phyloP scores from a whole-genome alignment of 768 basidiomycete genomes.

The Tulasnella sp. region DNA sequence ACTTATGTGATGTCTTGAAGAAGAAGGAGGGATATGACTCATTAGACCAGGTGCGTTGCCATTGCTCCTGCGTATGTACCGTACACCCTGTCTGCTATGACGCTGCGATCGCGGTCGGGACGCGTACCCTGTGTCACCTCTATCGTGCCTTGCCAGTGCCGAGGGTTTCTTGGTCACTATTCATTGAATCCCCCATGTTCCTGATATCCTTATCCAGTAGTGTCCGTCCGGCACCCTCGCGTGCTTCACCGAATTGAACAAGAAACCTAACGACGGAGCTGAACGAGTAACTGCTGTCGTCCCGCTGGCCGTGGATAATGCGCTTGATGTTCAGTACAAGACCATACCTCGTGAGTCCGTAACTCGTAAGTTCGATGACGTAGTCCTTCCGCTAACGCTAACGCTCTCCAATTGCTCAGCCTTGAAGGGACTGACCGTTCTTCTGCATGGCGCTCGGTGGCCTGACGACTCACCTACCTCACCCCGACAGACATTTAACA shows the following conservation, averaged over 20 bases:
- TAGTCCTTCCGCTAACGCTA: background rate
- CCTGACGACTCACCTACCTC: conserved; percentile 38
- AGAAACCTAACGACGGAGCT: conserved; percentile 35
- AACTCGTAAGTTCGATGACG: background rate
- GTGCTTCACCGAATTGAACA: conserved; percentile 59
- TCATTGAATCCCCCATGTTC: background rate
- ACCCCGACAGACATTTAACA: conserved; percentile 45
- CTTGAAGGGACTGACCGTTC: conserved; percentile 42
- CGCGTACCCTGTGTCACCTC: too few species aligned
- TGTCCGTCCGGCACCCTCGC: conserved; percentile 58
- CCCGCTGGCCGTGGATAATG: conserved; percentile 44
- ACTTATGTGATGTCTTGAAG: conserved; percentile 54
- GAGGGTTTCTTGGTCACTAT: background rate
- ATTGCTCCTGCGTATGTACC: background rate
- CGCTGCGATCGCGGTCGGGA: background rate
- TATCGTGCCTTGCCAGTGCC: too few species aligned
- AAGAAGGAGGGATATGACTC: conserved; percentile 35
- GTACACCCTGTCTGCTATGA: too few species aligned
- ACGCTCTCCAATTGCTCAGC: conserved; percentile 31
- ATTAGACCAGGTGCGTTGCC: conserved; percentile 55
- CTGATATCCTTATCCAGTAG: conserved; percentile 29
- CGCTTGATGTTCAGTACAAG: conserved; percentile 23
- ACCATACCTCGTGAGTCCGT: conserved; percentile 7
- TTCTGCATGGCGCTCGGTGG: conserved; percentile 50
- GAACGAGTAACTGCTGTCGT: conserved; percentile 66